Evolutionary conservation across 1,284 basidiomycete species (phyloP).

Genomic region (Sporisorium iseilematis-ciliati): DNA sequence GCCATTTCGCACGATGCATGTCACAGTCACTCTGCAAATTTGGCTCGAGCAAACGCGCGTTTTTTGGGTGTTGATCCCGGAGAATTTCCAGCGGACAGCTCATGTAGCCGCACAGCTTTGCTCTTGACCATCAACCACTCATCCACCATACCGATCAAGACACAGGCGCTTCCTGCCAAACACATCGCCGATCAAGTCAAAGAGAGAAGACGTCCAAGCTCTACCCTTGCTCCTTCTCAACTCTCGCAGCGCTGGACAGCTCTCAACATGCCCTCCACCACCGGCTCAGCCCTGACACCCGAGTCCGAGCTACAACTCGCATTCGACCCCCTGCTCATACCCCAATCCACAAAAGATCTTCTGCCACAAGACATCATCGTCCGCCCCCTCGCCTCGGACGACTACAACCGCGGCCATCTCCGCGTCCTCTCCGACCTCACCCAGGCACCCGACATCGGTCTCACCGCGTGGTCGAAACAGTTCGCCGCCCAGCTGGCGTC

Average conservation of each 20-base stretch:
- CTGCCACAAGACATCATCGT: conserved; percentile 77
- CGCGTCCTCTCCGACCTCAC: conserved; percentile 84
- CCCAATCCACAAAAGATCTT: conserved; percentile 74
- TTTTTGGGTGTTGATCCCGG: not conserved
- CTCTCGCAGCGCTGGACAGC: not conserved
- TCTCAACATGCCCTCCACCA: conserved; percentile 50
- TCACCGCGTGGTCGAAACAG: conserved; percentile 72
- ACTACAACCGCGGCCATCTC: conserved; percentile 87
- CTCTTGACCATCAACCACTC: no score
- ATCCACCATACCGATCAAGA: no score
- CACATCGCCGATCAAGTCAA: no score
- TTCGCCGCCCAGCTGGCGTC: conserved; percentile 40
- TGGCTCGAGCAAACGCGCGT: not conserved
- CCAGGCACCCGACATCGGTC: conserved; percentile 80
- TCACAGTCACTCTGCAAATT: not conserved
- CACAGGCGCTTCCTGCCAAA: no score
- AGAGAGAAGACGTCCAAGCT: not conserved
- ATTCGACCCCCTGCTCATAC: conserved; percentile 79
- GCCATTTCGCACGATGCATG: conserved; percentile 6
- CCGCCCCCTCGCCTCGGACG: conserved; percentile 86
- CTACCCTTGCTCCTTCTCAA: not conserved
- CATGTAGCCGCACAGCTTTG: no score
- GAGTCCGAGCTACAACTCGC: conserved; percentile 80
- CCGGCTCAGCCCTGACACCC: conserved; percentile 75
- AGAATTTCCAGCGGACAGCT: not conserved